These are phyloP conservation scores for Polygonum maritimum DNA, from an alignment of 148 eudicot species.

Conservation along the genomic window DNA sequence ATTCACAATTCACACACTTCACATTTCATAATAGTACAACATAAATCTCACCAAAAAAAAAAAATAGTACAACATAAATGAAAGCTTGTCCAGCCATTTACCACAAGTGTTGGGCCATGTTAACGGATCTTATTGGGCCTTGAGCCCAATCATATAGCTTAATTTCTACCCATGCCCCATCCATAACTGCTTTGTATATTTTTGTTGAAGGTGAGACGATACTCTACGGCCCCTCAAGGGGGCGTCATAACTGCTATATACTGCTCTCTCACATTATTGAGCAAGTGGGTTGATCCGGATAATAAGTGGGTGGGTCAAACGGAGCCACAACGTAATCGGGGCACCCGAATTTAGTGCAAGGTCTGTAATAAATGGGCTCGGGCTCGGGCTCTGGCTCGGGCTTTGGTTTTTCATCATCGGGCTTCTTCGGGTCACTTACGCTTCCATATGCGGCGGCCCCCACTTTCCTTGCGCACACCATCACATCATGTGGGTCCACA, in stretches of 20 bases:
- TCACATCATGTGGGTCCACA: conserved; percentile 53
- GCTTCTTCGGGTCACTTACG: conserved; percentile 48
- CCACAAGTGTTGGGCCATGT: not conserved
- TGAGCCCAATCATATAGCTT: not conserved
- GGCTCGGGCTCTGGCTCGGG: not conserved
- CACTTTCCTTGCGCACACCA: conserved; percentile 29
- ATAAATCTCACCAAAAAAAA: too few species aligned
- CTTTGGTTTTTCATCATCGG: conserved; percentile 10
- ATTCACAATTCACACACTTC: too few species aligned
- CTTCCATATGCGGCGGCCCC: conserved; percentile 33
- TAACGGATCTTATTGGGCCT: not conserved
- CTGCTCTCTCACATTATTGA: conserved; percentile 21
- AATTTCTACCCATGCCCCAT: not conserved
- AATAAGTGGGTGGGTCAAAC: conserved; percentile 7
- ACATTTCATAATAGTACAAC: too few species aligned
- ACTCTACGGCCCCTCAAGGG: too few species aligned
- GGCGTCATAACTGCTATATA: not conserved
- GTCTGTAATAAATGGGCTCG: not conserved
- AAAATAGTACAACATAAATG: too few species aligned
- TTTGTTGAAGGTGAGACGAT: too few species aligned
- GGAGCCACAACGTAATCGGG: conserved; percentile 9
- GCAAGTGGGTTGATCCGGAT: conserved; percentile 14
- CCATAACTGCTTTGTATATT: not conserved
- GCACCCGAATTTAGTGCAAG: conserved; percentile 12
- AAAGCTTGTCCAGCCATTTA: too few species aligned